A percentile compares a stretch with the other conserved stretches of the same genome.
These are phyloP conservation scores for Lactarius hatsudake DNA, from an alignment of 768 basidiomycete genomes.

Conservation along the genomic window DNA sequence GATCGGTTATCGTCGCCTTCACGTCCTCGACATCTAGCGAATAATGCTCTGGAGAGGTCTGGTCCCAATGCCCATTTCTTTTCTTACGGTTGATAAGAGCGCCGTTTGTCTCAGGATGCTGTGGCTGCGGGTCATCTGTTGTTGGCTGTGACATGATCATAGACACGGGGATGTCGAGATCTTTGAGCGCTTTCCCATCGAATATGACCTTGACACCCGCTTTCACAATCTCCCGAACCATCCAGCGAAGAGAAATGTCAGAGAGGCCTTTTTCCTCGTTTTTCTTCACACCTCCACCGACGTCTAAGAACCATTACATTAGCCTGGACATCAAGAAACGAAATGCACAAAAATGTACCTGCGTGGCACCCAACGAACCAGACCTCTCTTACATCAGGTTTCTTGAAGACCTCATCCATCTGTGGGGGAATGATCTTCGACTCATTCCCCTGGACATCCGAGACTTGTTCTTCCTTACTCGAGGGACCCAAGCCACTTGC, in stretches of 20 bases:
- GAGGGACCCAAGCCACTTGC: background rate
- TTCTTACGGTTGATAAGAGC: background rate
- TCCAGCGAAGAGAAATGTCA: slow-evolving; percentile 23
- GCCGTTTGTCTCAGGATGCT: background rate
- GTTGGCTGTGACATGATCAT: background rate
- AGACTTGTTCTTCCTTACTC: background rate
- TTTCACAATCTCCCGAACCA: slow-evolving; percentile 19
- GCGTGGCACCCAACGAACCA: slow-evolving; percentile 19
- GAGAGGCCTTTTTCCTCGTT: slow-evolving; percentile 1
- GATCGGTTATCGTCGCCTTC: background rate
- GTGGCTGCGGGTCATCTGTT: background rate
- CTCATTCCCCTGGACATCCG: background rate
- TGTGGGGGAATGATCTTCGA: background rate
- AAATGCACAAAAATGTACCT: background rate
- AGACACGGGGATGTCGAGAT: background rate
- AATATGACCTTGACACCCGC: background rate
- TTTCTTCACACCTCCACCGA: slow-evolving; percentile 16
- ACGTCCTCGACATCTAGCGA: background rate
- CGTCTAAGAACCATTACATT: slow-evolving; percentile 6
- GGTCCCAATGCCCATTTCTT: background rate
- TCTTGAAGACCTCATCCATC: background rate
- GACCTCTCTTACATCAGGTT: slow-evolving; percentile 14
- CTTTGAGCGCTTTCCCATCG: background rate
- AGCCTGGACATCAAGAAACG: background rate
- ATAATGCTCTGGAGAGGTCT: background rate